phyloP scores from a whole-genome alignment of 306 rosid genomes.

The Vicia villosa region DNA sequence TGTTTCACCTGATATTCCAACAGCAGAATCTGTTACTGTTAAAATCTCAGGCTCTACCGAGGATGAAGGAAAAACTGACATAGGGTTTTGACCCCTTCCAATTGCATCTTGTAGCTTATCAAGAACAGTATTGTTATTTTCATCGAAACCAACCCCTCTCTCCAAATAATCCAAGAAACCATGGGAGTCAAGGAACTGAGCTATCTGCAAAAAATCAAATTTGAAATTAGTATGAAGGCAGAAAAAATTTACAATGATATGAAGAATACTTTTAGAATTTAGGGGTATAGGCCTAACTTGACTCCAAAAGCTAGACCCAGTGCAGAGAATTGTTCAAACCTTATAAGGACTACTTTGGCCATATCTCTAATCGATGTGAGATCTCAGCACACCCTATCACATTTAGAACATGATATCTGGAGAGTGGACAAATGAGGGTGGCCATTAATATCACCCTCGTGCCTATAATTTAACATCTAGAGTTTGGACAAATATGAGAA shows the following conservation, averaged over 20 bases:
- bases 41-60: conserved; percentile 79
- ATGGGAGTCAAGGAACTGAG: conserved; percentile 84
- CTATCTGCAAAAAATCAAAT: conserved; percentile 59
- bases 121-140: conserved; percentile 76
- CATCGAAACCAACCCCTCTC: conserved; percentile 81
- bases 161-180: conserved; percentile 96
- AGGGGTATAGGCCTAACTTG: not conserved
- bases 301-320: not conserved
- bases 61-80: conserved; percentile 78
- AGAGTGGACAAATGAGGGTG: not conserved
- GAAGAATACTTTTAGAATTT: conserved; percentile 2
- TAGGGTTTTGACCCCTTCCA: conserved; percentile 95
- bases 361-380: not conserved
- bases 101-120: conserved; percentile 98
- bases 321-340: not conserved
- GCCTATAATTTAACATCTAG: not conserved
- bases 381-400: not conserved
- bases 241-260: conserved; percentile 9
- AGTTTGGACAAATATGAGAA: not conserved
- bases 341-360: not conserved
- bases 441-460: not conserved
- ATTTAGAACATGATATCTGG: not conserved
- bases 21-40: conserved; percentile 83
- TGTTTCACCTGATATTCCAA: conserved; percentile 69
- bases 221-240: conserved; percentile 34